Base-by-base conservation (phyloP, 768 basidiomycete genomes). In the Xerocomellus amylosporus region DNA sequence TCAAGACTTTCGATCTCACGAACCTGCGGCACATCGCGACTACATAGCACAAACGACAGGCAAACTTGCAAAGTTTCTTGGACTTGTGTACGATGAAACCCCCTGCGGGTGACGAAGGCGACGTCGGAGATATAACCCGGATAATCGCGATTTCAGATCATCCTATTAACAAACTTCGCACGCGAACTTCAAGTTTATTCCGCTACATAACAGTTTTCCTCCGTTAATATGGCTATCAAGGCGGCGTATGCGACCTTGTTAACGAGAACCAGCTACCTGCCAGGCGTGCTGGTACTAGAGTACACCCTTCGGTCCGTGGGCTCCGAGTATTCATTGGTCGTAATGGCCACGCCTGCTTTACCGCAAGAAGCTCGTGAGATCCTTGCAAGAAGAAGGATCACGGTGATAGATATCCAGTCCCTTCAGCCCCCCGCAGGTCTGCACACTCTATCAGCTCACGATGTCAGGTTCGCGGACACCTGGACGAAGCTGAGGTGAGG, bases 211-310 rank as follows among this genome's bases (percentile, higher is more conserved):
- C 24, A 36, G 14, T 39, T n/a, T n/a, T n/a, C n/a, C n/a, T n/a
- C n/a, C n/a, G 22, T 48, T 12, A 36, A 61, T 10, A 77, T 76
- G 78, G 60, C 52, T 31, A 56, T 58, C 51, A 77, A 74, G 39
- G 77, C 72, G 49, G 90, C 86, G 14, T 97, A 84, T 75, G 85
- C 81, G 30, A 92, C 91, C 15, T 75, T 96, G 52, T 75, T 95
- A 62, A 93, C 93, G 38, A 84, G 82, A 58, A 69, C 73, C 15
- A 71, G 68, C 43, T 87, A 87, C 65, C 72, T 87, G 26, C 71
- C 79, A 53, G 85, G 83, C 10, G 71, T 81, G 30, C 71, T 88
- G 30, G 79, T 84, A 4, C 66, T 88, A 8, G 71, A 85, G 49
- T 69, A 77, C 20, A 77, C 78, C 31, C 75, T 87, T 33, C 72